phyloP scores from a whole-genome alignment of 331 rosid species.

The Pyrus hybrid region DNA sequence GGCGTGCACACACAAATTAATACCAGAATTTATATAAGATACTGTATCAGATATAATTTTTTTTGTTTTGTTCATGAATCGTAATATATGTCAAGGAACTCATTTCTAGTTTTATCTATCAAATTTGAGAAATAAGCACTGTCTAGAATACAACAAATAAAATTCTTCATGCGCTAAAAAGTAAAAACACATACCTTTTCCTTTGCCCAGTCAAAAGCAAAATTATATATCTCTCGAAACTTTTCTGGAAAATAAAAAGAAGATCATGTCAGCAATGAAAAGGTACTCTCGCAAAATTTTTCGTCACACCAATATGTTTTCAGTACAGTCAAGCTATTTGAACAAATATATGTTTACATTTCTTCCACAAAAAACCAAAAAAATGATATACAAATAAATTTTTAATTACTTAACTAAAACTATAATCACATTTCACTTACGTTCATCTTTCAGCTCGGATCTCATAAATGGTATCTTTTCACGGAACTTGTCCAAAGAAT shows the following conservation, averaged over 20 bases:
- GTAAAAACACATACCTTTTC: conserved; percentile 63
- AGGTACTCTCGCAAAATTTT: not conserved
- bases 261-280: conserved; percentile 14
- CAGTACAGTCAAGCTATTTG: not conserved
- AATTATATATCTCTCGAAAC: conserved; percentile 91
- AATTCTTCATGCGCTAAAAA: not conserved
- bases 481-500: conserved; percentile 78
- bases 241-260: conserved; percentile 58
- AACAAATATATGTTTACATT: not conserved
- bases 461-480: conserved; percentile 92
- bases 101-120: not conserved
- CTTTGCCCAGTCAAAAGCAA: conserved; percentile 98
- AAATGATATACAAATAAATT: too few species aligned
- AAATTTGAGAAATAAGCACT: not conserved
- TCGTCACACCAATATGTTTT: not conserved
- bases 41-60: not conserved
- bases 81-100: not conserved
- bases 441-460: conserved; percentile 90
- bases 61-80: too few species aligned
- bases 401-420: not conserved
- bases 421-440: conserved; percentile 30
- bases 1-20: too few species aligned
- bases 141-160: not conserved
- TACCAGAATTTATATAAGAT: not conserved
- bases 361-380: not conserved